Evolutionary conservation across 1,284 basidiomycete species (phyloP).

Genomic region (Heliocybe sulcata): DNA sequence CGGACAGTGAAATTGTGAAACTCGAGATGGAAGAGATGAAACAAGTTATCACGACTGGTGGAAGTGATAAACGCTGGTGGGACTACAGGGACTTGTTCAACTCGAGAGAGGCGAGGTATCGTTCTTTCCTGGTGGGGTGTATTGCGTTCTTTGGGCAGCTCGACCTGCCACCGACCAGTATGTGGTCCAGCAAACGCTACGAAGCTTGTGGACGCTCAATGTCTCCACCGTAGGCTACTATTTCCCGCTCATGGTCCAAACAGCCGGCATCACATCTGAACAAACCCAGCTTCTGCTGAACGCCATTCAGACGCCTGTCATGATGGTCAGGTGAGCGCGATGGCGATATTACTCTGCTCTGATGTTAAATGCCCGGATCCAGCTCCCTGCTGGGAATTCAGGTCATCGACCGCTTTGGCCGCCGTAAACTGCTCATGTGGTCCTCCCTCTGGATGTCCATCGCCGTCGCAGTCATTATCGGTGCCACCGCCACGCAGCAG

Average conservation of each 20-base stretch:
- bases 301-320: slow-evolving; percentile 12
- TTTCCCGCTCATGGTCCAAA: slow-evolving; percentile 13
- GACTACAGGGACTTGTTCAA: slow-evolving; percentile 13
- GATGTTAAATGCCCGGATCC: background rate
- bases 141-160: slow-evolving; percentile 15
- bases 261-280: slow-evolving; percentile 11
- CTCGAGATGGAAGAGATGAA: slow-evolving; percentile 15
- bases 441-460: slow-evolving; percentile 8
- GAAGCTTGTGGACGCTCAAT: background rate
- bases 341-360: background rate
- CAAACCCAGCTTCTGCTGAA: slow-evolving; percentile 11
- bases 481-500: slow-evolving; percentile 9
- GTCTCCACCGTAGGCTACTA: slow-evolving; percentile 5
- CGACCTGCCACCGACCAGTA: slow-evolving; percentile 10
- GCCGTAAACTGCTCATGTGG: slow-evolving; percentile 12
- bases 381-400: slow-evolving; percentile 9
- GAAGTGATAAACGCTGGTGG: slow-evolving; percentile 15
- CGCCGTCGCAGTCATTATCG: slow-evolving; percentile 11
- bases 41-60: slow-evolving; percentile 9
- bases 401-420: slow-evolving; percentile 10
- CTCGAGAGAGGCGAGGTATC: slow-evolving; percentile 8
- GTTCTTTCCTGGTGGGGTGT: slow-evolving; percentile 10
- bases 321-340: slow-evolving; percentile 8
- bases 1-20: slow-evolving; percentile 11
- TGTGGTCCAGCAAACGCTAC: background rate